Evolutionary conservation across 2,329 filamentous ascomycete species (phyloP), one percentile per base, ranked within the genome.

Genomic region (Ascocoryne sarcoides): DNA sequence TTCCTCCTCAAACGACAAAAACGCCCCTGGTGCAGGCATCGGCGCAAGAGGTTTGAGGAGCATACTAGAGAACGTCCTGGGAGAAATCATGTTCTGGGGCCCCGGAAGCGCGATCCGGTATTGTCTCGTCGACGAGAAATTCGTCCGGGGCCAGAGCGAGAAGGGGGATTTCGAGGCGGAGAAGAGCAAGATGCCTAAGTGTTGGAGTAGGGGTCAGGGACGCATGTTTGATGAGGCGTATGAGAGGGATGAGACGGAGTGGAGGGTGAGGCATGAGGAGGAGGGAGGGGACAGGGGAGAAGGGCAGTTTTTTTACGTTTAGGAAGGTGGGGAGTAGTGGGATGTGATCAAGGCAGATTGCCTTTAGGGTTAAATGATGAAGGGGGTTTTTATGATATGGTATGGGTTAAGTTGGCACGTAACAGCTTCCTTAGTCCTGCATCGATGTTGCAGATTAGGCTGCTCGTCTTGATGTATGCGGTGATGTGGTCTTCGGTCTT

Each of bases 31-130:
- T 10, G 81, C 81, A 71, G 78, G 76, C 1, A 95, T 90, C 0
- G 92, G 92, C 3, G 85, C 85, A 1, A 71, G 85, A 28, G 85
- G 80, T 0, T 64, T 92, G 12, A 81, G 86, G 54, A 86, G 85
- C 60, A 83, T 88, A 56, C 80, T 90, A 71, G 85, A 90, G 60
- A 74, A 79, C 2, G 75, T 90, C 5, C 66, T 90, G 9, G 79
- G 79, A 3, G 84, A 89, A 60, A 78, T 84, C 21, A 89, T 89
- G 75, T 90, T 86, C 57, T 82, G 88, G 54, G 80, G 82, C 0
- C 85, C 85, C 10, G 62, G 62, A 33, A 57, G 38, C 4, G 69
- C 65, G 4, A 80, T 82, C 49, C 76, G 82, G 16, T 85, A 83
- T 51, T 81, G 87, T 2, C 68, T 88, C 7, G 75, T 89, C 31